Evolutionary conservation across 2,329 filamentous ascomycete genomes (phyloP), one percentile per base, ranked within the genome.

Genomic region (Colletotrichum tropicicola): DNA sequence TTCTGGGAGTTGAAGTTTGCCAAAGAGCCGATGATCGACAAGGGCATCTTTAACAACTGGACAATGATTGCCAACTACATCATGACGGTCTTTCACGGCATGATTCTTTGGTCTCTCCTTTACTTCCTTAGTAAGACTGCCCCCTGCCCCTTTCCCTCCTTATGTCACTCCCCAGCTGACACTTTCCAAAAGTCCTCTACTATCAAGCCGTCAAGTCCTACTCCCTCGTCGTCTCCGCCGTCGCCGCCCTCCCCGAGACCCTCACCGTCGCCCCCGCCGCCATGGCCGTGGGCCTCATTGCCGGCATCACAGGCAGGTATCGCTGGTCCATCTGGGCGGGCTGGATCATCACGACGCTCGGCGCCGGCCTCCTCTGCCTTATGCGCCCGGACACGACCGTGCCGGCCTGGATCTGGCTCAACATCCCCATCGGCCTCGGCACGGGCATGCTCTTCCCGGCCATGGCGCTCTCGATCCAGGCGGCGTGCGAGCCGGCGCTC

Each of bases 401-500:
- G 3, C 75, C 79, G 0, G 76, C 77, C 19, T 90, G 89, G 85
- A 78, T 92, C 57, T 86, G 89, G 70, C 77, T 92, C 45, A 89
- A 87, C 70, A 72, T 91, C 6, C 79, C 88, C 17, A 77, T 86
- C 12, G 89, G 89, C 0, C 56, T 90, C 5, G 89, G 89, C 13
- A 83, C 87, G 3, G 91, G 90, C 2, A 82, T 91, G 58, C 78
- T 92, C 6, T 90, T 91, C 74, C 86, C 90, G 0, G 80, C 84
- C n/a, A 86, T 91, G 77, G 82, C 80, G 0, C 85, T 91, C 32
- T 84, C 86, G 2, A 84, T 91, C 23, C 90, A 92, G 74, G 89
- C 89, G 7, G 81, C 87, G 1, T 82, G 85, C 2, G 71, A 74
- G 10, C 77, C 77, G 6, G 72, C 68, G 15, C 78, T 81, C 1